A percentile compares a stretch with the other conserved stretches of the same genome.
These are phyloP conservation scores for Chlorella sorokiniana DNA, from an alignment of 139 green algal genomes.

Conservation along the genomic window DNA sequence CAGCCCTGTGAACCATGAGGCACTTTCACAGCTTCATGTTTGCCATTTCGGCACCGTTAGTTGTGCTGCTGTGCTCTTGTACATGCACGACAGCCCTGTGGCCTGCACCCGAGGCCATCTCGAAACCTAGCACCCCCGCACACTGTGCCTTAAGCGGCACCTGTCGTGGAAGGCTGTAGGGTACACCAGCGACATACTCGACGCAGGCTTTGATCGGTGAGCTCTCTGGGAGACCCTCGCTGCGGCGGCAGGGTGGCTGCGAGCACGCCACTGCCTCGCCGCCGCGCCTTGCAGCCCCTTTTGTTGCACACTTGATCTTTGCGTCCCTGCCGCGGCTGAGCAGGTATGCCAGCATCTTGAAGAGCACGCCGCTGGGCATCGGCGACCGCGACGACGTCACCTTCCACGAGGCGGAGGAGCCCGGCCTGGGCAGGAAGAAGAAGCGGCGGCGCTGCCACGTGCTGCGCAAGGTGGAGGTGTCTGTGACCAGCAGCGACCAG, in stretches of 20 bases:
- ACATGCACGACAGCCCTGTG: not conserved
- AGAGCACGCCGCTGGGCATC: constrained; percentile 16
- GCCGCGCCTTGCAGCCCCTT: not conserved
- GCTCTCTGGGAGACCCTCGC: not conserved
- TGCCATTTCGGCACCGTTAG: no score
- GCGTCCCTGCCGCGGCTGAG: not conserved
- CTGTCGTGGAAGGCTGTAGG: constrained; percentile 4
- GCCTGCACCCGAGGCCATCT: not conserved
- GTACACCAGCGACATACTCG: constrained; percentile 25
- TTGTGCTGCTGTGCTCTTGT: not conserved
- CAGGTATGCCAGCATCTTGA: constrained; percentile 14
- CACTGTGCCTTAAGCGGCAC: constrained; percentile 7
- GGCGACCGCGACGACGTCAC: not conserved
- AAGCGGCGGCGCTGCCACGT: not conserved
- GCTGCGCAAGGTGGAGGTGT: not conserved
- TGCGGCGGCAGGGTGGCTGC: not conserved
- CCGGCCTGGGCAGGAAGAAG: not conserved
- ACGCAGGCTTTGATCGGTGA: constrained; percentile 34
- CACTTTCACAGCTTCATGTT: no score
- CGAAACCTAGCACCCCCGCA: not conserved
- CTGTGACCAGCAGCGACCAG: constrained; percentile 32
- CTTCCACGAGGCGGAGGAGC: not conserved
- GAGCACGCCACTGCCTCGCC: not conserved
- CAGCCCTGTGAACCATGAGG: no score
- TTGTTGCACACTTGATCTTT: not conserved